These are phyloP conservation scores for Aspergillus sp. DNA, from an alignment of 2,329 filamentous ascomycete genomes.

Conservation along the genomic window DNA sequence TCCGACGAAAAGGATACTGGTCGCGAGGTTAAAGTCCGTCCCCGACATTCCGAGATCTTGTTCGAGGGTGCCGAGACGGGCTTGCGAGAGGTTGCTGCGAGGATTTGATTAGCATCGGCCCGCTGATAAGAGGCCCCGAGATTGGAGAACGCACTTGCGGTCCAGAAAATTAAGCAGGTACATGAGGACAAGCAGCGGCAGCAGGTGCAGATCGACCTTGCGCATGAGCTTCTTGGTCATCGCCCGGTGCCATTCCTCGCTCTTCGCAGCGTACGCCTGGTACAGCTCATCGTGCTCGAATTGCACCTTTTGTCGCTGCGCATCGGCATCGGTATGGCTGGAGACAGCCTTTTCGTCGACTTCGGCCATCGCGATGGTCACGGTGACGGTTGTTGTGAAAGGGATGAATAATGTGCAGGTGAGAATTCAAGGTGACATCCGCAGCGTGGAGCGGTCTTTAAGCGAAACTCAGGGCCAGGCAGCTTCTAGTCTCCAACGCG, in stretches of 20 bases:
- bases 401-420: background rate
- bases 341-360: constrained; percentile 12
- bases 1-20: constrained; percentile 61
- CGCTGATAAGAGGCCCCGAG: background rate
- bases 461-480: background rate
- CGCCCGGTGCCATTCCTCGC: constrained; percentile 31
- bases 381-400: background rate
- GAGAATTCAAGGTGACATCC: background rate
- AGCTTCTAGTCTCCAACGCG: background rate
- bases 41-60: constrained; percentile 58
- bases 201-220: constrained; percentile 35
- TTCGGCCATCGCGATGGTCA: background rate
- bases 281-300: constrained; percentile 33
- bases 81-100: constrained; percentile 57
- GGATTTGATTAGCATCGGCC: background rate
- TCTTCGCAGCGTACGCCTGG: constrained; percentile 31
- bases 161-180: constrained; percentile 40
- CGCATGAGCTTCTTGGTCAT: constrained; percentile 31
- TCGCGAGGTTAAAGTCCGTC: constrained; percentile 62
- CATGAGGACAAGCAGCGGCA: constrained; percentile 37
- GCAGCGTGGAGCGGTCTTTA: background rate
- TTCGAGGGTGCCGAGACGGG: constrained; percentile 59
- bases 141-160: constrained; percentile 29
- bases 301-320: constrained; percentile 1
- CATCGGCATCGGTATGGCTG: background rate